These are phyloP conservation scores for Deinandra increscens DNA, from an alignment of 129 eudicot genomes.

Conservation along the genomic window DNA sequence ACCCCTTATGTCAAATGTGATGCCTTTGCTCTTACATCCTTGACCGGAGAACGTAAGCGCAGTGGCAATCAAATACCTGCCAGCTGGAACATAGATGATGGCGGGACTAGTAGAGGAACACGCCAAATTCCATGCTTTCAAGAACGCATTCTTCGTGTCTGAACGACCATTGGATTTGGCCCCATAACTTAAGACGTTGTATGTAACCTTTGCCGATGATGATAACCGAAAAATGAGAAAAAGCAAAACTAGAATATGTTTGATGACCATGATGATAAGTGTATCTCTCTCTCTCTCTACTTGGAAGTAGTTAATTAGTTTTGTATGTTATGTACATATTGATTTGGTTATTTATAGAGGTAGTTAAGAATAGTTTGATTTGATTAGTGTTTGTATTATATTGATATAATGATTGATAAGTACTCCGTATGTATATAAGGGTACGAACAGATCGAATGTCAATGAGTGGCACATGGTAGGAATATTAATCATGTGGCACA, in stretches of 20 bases:
- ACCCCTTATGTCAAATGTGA: slow-evolving; percentile 26
- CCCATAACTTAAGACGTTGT: slow-evolving; percentile 26
- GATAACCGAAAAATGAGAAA: neutral
- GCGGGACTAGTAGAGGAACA: slow-evolving; percentile 25
- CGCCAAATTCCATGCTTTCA: slow-evolving; percentile 27
- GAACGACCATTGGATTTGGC: slow-evolving; percentile 23
- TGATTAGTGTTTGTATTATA: neutral
- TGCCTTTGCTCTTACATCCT: slow-evolving; percentile 25
- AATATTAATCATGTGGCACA: neutral
- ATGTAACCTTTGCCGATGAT: slow-evolving; percentile 25
- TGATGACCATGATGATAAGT: slow-evolving; percentile 8
- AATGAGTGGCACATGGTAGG: neutral
- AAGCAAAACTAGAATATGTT: slow-evolving; percentile 8
- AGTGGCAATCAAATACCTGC: slow-evolving; percentile 30
- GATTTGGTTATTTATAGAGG: slow-evolving; percentile 3
- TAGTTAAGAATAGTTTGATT: neutral
- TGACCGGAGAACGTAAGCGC: slow-evolving; percentile 27
- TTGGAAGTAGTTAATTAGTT: slow-evolving; percentile 10
- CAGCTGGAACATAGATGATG: slow-evolving; percentile 16
- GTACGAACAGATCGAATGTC: slow-evolving; percentile 7
- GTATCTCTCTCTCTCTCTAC: too few relatives aligned
- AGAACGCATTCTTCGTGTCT: slow-evolving; percentile 28
- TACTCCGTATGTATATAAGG: slow-evolving; percentile 18
- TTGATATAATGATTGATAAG: neutral
- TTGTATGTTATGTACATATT: slow-evolving; percentile 2